Evolutionary conservation across 495 filamentous ascomycete species (phyloP), one percentile per base, ranked within the genome.

Genomic region (Penicillium pulvis): DNA sequence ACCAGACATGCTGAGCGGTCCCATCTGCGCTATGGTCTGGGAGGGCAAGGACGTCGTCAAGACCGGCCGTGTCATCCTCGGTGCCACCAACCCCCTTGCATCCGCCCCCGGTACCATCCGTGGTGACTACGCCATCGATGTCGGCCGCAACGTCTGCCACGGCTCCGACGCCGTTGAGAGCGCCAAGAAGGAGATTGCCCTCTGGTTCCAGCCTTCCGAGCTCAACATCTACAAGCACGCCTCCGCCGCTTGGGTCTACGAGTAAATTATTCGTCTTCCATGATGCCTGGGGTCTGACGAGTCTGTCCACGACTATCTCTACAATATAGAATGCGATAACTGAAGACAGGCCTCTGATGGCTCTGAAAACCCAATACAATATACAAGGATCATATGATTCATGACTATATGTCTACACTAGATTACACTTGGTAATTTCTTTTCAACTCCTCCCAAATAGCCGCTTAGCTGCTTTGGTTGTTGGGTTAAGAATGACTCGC

Each of bases 71-170:
- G 77, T 79, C 76, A 83, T 98, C 76, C 90, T 98, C 72, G 94
- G 94, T 80, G 93, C 93, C 80, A 98, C 94, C 80, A 98, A 98
- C 88, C 94, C 94, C 65, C 83, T 93, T 60, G 90, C 87, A 71
- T 97, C 93, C 42, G 84, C 86, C 65, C 94, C 94, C 52, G 94
- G 94, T 72, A 98, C 94, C 79, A 98, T 98, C 81, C 91, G 94
- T 81, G 93, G 93, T 76, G 90, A 92, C 78, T 91, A 70, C 72
- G 85, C 84, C 68, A 84, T 87, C 54, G 90, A 93, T 71, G 90
- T 94, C 70, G 94, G 94, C 80, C 92, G 94, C 74, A 98, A 98
- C 84, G 91, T 98, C 79, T 97, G 94, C 87, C 94, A 98, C 85
- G 94, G 94, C 73, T 96, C 92, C 78, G 94, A 98, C 86, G 85